Base-by-base conservation (phyloP, 148 eudicot species). In the Chenopodium album region DNA sequence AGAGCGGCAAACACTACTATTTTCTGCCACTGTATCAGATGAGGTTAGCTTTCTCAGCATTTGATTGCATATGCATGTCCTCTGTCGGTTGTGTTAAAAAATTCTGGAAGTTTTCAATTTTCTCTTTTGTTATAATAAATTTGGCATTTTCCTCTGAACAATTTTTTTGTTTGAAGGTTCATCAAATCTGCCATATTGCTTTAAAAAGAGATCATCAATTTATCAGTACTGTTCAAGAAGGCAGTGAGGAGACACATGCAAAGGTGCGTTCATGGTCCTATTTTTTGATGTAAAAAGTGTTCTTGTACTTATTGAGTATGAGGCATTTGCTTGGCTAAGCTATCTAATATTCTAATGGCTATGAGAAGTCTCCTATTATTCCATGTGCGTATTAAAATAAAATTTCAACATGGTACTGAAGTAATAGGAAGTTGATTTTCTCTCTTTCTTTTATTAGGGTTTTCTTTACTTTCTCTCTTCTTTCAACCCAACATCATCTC, bases 1-100 rank as follows among this genome's bases (percentile, higher is more conserved):
- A 81, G 91, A 96, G 85, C 88, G 99, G 22, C 99, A 96, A 81
- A 96, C 99, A 48, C 92, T 96, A 71, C 87, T 96, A 54, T 96
- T 96, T 84, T 96, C 99, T 70, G 98, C 99, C 52, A 96, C 99
- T 64, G 86, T 96, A 84, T 91, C 99, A 20, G 83, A 81, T 60
- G 95, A 91, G 93, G 99, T 96, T 86, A 78, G 84, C 79, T 78
- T 37, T 32, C 23, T 59, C 41, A 19, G 13, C 66, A 34, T 41
- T 41, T 76, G 46, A 29, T 50, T 80, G 59, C 62, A 56, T 56
- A 56, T 80, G 67, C 54, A 63, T 68, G 47, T 80, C 50, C 71
- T 32, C 73, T 76, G 80, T 34, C 32, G 17, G 7, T 78, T 17
- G 14, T 74, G 71, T 81, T 76, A 34, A 59, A 29, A 64, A 73